phyloP scores from a whole-genome alignment of 176 grass and related monocot species.

The Coix lacrymajobi region DNA sequence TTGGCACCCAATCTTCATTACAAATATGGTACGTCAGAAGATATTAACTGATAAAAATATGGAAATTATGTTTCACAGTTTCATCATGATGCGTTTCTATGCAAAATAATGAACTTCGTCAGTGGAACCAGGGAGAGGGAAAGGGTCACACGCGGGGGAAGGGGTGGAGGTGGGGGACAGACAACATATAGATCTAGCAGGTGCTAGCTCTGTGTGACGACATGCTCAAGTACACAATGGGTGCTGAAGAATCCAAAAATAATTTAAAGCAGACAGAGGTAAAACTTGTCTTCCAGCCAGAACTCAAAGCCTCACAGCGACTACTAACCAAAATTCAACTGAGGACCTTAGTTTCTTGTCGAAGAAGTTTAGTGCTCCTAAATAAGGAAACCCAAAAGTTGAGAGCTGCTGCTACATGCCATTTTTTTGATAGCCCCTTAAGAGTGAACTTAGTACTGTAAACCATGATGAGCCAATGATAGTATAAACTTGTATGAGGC shows the following conservation, averaged over 20 bases:
- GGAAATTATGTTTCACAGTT: not conserved
- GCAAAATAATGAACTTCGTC: not conserved
- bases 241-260: not conserved
- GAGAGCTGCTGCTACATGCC: not conserved
- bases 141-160: not conserved
- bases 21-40: slow-evolving; percentile 21
- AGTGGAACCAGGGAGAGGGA: not conserved
- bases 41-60: not conserved
- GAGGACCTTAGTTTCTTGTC: not conserved
- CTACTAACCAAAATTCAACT: not conserved
- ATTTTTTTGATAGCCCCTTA: not conserved
- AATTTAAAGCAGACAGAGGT: not conserved
- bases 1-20: slow-evolving; percentile 79
- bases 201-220: not conserved
- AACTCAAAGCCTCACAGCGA: not conserved
- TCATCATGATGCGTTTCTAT: not conserved
- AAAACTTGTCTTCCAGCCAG: not conserved
- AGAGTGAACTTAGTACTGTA: not conserved
- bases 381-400: slow-evolving; percentile 10
- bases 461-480: not conserved
- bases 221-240: not conserved
- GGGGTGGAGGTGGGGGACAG: not conserved
- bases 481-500: not conserved
- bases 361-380: not conserved
- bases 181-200: not conserved